Conservation (phyloP, 345 rosid genomes). For the Combretum micranthum region DNA sequence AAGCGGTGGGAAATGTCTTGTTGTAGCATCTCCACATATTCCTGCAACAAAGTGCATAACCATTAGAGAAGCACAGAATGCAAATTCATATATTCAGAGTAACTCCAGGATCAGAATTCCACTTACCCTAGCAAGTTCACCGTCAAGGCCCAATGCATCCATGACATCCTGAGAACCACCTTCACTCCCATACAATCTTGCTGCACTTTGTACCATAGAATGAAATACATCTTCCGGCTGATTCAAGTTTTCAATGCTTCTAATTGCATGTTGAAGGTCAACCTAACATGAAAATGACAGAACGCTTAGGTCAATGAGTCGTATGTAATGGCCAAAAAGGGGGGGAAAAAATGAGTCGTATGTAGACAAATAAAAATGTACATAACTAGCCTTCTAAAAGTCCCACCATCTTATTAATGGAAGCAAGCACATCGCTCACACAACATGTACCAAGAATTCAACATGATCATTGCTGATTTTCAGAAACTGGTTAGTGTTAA, state of each 20-base stretch:
- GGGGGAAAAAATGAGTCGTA: neutral
- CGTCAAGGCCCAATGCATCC: conserved; percentile 46
- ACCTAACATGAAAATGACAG: conserved; percentile 21
- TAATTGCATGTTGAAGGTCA: conserved; percentile 38
- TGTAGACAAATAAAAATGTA: too few species aligned
- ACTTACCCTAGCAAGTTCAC: conserved; percentile 54
- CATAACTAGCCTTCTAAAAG: too few species aligned
- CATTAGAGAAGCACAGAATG: neutral
- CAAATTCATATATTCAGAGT: neutral
- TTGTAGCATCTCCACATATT: conserved; percentile 52
- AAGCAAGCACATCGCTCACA: too few species aligned
- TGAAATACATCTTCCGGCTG: conserved; percentile 53
- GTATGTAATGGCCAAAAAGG: conserved; percentile 1
- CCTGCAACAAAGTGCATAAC: conserved; percentile 29
- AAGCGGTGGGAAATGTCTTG: conserved; percentile 36
- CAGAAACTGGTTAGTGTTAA: too few species aligned
- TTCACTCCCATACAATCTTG: conserved; percentile 19
- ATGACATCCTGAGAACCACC: conserved; percentile 33
- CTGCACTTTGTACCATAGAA: conserved; percentile 53
- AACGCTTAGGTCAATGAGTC: neutral
- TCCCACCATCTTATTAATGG: too few species aligned
- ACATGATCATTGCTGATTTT: too few species aligned
- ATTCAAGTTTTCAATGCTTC: conserved; percentile 43
- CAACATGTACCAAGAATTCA: too few species aligned
- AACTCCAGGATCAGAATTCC: neutral